Conservation (phyloP, 768 basidiomycete species). For the Pulveroboletus sp. region DNA sequence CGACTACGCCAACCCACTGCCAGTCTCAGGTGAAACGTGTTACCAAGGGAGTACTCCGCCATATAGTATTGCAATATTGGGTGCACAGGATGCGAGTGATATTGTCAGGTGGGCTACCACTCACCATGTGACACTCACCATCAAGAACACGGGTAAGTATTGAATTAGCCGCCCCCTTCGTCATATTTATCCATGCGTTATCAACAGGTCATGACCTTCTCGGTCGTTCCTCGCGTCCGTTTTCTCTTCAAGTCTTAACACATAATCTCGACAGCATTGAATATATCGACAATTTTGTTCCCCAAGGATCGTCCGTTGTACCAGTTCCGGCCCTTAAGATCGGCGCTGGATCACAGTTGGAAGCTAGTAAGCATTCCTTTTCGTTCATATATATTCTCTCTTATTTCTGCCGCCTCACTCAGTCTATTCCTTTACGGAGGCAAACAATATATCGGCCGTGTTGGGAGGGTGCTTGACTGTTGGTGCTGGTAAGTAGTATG, state of each 20-base stretch:
- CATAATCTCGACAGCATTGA: conserved; percentile 9
- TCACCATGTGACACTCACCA: conserved; percentile 13
- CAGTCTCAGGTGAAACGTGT: conserved; percentile 6
- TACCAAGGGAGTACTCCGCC: conserved; percentile 17
- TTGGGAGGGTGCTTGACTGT: conserved; percentile 19
- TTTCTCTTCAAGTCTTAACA: conserved; percentile 17
- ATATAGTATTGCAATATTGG: conserved; percentile 13
- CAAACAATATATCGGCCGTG: conserved; percentile 10
- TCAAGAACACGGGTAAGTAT: conserved; percentile 20
- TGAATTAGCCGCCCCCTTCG: neutral
- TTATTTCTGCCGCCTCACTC: neutral
- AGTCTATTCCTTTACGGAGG: conserved; percentile 14
- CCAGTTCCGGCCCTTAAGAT: conserved; percentile 12
- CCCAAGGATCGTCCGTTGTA: conserved; percentile 13
- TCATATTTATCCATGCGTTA: neutral
- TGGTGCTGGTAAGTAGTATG: conserved; percentile 7
- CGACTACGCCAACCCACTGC: conserved; percentile 16
- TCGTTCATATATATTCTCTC: neutral
- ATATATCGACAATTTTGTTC: conserved; percentile 14
- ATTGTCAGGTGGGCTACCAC: conserved; percentile 16
- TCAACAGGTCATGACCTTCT: conserved; percentile 12
- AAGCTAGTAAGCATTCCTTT: conserved; percentile 4
- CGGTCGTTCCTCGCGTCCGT: conserved; percentile 17
- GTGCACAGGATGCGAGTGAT: conserved; percentile 16
- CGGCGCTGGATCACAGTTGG: conserved; percentile 13